Evolutionary conservation across 345 rosid species (phyloP).

Genomic region (Barbarea vulgaris): DNA sequence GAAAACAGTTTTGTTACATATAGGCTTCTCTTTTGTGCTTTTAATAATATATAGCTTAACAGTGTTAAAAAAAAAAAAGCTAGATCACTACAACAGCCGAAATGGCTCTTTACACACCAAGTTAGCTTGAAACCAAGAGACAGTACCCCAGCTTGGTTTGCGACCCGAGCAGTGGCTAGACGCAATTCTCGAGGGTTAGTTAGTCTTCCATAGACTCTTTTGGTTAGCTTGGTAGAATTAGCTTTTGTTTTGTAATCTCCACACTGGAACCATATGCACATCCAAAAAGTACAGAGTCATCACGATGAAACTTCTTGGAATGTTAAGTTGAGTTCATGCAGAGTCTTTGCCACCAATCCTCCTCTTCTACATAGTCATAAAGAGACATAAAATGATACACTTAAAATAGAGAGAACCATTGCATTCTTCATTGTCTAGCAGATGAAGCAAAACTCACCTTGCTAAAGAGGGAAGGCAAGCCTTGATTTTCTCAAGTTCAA

Average conservation of each 20-base stretch:
- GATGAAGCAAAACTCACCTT: constrained; percentile 44
- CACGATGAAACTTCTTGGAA: constrained; percentile 71
- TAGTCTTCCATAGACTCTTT: constrained; percentile 34
- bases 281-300: constrained; percentile 13
- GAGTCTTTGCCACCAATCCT: constrained; percentile 74
- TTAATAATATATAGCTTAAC: constrained; percentile 12
- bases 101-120: constrained; percentile 45
- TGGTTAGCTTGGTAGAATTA: constrained; percentile 38
- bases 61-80: constrained; percentile 11
- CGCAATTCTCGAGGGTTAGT: constrained; percentile 23
- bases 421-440: background rate
- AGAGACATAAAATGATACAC: constrained; percentile 16
- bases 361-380: constrained; percentile 64
- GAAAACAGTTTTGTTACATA: constrained; percentile 32
- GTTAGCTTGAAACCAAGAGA: constrained; percentile 17
- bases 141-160: constrained; percentile 3
- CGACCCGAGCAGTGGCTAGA: constrained; percentile 2
- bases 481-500: constrained; percentile 91
- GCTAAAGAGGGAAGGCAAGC: constrained; percentile 59
- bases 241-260: constrained; percentile 24
- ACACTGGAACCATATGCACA: constrained; percentile 4
- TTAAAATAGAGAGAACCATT: background rate
- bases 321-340: constrained; percentile 77
- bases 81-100: constrained; percentile 35
- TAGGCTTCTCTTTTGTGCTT: constrained; percentile 22